Percentiles rank a stretch among this genome's conserved stretches.
Conservation (phyloP, 306 rosid genomes). For the Medicago lupulina region DNA sequence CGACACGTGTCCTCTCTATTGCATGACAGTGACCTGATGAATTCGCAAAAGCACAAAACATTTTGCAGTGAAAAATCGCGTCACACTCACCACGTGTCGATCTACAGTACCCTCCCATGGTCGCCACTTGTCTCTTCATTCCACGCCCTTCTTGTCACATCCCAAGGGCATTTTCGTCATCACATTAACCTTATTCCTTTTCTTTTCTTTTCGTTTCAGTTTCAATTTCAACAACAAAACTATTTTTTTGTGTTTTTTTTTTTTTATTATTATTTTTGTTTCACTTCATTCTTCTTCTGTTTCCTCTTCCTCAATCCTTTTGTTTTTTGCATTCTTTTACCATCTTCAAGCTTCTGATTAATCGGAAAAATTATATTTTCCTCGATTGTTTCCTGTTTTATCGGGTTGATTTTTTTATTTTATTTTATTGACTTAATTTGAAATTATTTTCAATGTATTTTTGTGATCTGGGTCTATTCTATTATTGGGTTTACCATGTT, state of each 20-base stretch:
- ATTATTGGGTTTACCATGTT: conserved; percentile 35
- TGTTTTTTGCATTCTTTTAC: neutral
- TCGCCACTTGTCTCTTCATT: conserved; percentile 59
- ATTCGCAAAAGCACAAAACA: conserved; percentile 46
- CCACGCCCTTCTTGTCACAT: conserved; percentile 42
- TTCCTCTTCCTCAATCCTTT: neutral
- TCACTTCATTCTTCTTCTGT: neutral
- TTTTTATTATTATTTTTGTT: too few relatives aligned
- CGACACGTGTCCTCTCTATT: conserved; percentile 58
- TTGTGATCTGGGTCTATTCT: conserved; percentile 40
- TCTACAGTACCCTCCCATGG: neutral
- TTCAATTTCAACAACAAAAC: neutral
- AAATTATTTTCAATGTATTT: neutral
- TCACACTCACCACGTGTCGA: conserved; percentile 62
- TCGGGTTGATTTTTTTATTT: neutral
- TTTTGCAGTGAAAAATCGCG: conserved; percentile 41
- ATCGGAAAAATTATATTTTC: neutral
- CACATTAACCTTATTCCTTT: conserved; percentile 6
- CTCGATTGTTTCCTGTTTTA: conserved; percentile 34
- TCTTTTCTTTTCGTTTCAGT: neutral
- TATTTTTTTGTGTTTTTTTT: neutral
- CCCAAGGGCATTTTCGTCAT: conserved; percentile 58
- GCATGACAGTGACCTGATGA: conserved; percentile 48
- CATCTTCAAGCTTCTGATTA: neutral
- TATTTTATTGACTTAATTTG: neutral